Evolutionary conservation across 169 alveolate genomes (phyloP).

Genomic region (Eimeria nieschulzi): DNA sequence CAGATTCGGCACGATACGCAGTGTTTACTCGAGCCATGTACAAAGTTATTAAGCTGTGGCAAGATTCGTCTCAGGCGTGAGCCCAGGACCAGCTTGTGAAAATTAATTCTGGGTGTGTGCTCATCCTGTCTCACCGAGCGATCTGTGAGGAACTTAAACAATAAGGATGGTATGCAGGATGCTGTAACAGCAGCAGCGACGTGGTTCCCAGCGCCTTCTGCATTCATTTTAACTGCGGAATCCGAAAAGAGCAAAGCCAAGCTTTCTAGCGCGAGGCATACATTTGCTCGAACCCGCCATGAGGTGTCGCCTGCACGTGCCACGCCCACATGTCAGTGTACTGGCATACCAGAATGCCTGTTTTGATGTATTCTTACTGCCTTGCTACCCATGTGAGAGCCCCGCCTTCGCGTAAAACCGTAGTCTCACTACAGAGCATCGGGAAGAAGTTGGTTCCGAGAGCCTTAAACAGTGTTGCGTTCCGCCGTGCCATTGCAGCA

Average conservation of each 20-base stretch:
- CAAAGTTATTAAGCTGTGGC: too few relatives aligned
- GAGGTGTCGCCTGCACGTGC: conserved; percentile 49
- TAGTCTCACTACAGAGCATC: conserved; percentile 52
- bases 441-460: conserved; percentile 58
- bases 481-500: conserved; percentile 65
- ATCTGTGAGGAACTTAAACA: conserved; percentile 50
- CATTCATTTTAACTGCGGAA: not conserved
- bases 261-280: conserved; percentile 62
- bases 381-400: too few relatives aligned
- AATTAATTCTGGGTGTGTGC: too few relatives aligned
- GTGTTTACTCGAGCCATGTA: too few relatives aligned
- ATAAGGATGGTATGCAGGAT: conserved; percentile 2
- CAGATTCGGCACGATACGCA: too few relatives aligned
- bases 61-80: too few relatives aligned
- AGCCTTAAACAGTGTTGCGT: conserved; percentile 52
- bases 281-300: conserved; percentile 64
- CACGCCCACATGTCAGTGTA: not conserved
- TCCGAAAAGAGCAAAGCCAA: conserved; percentile 12
- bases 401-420: not conserved
- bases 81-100: too few relatives aligned
- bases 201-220: not conserved
- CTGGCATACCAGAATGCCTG: too few relatives aligned
- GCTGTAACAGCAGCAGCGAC: not conserved
- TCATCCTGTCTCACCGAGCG: conserved; percentile 32
- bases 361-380: too few relatives aligned